phyloP scores from a whole-genome alignment of 768 basidiomycete genomes.

The Hygrophorus pudorinus region DNA sequence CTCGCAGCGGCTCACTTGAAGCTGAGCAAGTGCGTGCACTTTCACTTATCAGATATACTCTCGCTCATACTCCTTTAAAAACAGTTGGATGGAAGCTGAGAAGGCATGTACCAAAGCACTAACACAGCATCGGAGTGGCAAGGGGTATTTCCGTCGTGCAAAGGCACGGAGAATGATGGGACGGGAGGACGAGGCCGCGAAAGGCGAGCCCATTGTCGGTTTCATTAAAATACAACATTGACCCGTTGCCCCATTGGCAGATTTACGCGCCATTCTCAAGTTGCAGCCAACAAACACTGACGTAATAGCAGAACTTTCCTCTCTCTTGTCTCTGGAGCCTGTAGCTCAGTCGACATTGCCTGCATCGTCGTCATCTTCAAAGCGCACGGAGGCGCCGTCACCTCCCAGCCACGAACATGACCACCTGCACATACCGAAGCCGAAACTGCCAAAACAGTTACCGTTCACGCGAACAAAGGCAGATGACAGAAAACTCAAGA shows the following conservation, averaged over 20 bases:
- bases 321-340: slow-evolving; percentile 23
- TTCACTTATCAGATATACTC: slow-evolving; percentile 3
- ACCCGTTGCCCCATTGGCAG: slow-evolving; percentile 21
- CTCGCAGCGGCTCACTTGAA: slow-evolving; percentile 69
- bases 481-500: slow-evolving; percentile 46
- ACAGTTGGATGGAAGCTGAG: slow-evolving; percentile 66
- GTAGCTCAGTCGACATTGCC: slow-evolving; percentile 14
- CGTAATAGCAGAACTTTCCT: slow-evolving; percentile 45
- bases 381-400: slow-evolving; percentile 3
- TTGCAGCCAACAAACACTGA: slow-evolving; percentile 58
- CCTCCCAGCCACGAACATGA: slow-evolving; percentile 15
- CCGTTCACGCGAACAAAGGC: slow-evolving; percentile 42
- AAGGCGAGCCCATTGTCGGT: slow-evolving; percentile 28
- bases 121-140: slow-evolving; percentile 53
- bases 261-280: slow-evolving; percentile 49
- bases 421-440: slow-evolving; percentile 27
- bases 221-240: background rate
- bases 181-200: slow-evolving; percentile 45
- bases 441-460: slow-evolving; percentile 33
- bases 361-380: slow-evolving; percentile 14
- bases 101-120: slow-evolving; percentile 58
- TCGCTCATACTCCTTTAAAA: slow-evolving; percentile 6
- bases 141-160: slow-evolving; percentile 62
- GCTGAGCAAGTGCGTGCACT: slow-evolving; percentile 45
- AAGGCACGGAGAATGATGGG: slow-evolving; percentile 56